Conservation (phyloP, 352 stramenopile genomes). For the Phytophthora pini region DNA sequence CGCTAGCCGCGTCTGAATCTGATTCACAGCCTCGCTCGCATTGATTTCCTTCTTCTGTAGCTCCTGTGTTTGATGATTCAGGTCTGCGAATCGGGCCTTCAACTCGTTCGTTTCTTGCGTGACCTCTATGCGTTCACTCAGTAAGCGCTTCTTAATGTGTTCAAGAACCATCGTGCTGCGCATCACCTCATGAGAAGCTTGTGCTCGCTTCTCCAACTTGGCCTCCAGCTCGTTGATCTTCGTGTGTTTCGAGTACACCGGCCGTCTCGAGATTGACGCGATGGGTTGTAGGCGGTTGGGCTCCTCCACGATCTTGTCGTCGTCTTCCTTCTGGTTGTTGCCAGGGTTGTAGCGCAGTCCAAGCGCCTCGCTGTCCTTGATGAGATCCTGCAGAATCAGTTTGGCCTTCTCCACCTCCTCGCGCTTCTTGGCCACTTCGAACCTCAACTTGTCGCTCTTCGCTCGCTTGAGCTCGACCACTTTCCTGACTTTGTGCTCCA, state of each 20-base stretch:
- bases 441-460: conserved; percentile 80
- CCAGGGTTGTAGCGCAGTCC: conserved; percentile 58
- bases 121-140: conserved; percentile 60
- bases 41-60: conserved; percentile 81
- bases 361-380: conserved; percentile 77
- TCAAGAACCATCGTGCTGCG: conserved; percentile 74
- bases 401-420: conserved; percentile 73
- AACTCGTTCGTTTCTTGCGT: conserved; percentile 67
- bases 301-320: conserved; percentile 52
- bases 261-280: conserved; percentile 72
- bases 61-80: conserved; percentile 74
- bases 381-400: conserved; percentile 72
- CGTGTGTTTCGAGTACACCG: conserved; percentile 85
- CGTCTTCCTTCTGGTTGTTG: conserved; percentile 38
- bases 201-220: conserved; percentile 63
- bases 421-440: conserved; percentile 65
- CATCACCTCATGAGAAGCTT: conserved; percentile 68
- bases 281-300: conserved; percentile 71
- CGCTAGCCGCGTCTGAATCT: conserved; percentile 66
- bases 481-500: conserved; percentile 81
- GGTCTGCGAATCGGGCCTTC: conserved; percentile 63
- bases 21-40: conserved; percentile 72
- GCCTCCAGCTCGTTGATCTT: conserved; percentile 80
- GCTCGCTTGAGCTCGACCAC: conserved; percentile 81
- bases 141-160: conserved; percentile 80